Base-by-base conservation (phyloP, 129 eudicot genomes). In the Escallonia rubra region DNA sequence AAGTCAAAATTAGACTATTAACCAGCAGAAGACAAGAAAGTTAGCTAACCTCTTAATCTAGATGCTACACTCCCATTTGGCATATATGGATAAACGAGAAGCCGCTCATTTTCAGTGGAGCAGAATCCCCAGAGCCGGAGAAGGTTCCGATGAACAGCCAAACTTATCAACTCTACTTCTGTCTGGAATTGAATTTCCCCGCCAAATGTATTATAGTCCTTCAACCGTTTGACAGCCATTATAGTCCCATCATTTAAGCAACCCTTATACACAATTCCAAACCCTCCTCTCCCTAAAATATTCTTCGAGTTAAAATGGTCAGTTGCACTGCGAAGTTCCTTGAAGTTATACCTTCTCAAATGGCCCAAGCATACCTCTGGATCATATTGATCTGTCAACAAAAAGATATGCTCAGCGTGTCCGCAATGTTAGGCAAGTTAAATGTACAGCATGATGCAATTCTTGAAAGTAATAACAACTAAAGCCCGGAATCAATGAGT, bases 171-270 rank as follows among this genome's bases (percentile, higher is more conserved):
- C 73, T 92, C 96, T 2, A 92, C 95, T 81, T 92, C 98, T 8
- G 98, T 89, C 73, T 92, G 98, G 71, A 92, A 92, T 65, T 92
- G 98, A 7, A 89, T 80, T 71, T 92, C 98, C 7, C 98, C 98
- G 6, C 96, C 95, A 39, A 79, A 78, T 61, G 77, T 80, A 68
- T 64, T 89, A 54, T 83, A 84, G 66, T 82, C 90, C 80, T 89
- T 92, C 75, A 92, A 73, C 72, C 96, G 72, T 82, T 92, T 92
- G 59, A 92, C 98, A 10, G 98, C 98, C 60, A 92, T 92, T 0
- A 79, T 67, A 9, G 95, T 89, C 34, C 98, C 98, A 63, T 92
- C 90, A 59, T 50, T 80, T 74, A 89, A 68, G 55, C 71, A 56
- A 46, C 96, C 98, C 69, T 78, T 86, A 74, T 86, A 89, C 14